These are phyloP conservation scores for Lasiosphaeria hispida DNA, from an alignment of 495 filamentous ascomycete species.

Conservation along the genomic window DNA sequence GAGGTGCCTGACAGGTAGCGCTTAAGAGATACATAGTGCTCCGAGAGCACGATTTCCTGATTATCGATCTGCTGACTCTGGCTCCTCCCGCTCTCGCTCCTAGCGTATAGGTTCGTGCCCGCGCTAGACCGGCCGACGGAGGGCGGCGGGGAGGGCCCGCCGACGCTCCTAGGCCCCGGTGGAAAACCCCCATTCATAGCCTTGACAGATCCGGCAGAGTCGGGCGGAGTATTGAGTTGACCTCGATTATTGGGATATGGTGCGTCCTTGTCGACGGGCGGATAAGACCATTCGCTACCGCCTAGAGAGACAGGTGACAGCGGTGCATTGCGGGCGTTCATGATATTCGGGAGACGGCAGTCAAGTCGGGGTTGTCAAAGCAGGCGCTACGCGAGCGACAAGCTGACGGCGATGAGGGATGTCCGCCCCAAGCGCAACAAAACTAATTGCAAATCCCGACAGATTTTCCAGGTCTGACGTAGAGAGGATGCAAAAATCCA, in stretches of 20 bases:
- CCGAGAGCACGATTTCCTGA: conserved; percentile 55
- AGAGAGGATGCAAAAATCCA: neutral
- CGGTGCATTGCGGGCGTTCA: conserved; percentile 57
- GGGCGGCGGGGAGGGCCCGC: conserved; percentile 78
- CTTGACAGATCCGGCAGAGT: conserved; percentile 61
- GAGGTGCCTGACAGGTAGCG: conserved; percentile 69
- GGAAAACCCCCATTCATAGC: conserved; percentile 57
- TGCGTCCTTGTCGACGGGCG: conserved; percentile 52
- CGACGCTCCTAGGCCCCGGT: conserved; percentile 45
- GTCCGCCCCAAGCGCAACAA: neutral
- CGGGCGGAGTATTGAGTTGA: conserved; percentile 67
- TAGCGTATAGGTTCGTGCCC: conserved; percentile 64
- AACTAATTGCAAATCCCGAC: neutral
- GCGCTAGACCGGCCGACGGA: conserved; percentile 77
- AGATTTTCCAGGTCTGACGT: neutral
- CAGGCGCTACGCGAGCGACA: conserved; percentile 16
- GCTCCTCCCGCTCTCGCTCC: conserved; percentile 59
- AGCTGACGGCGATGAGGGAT: neutral
- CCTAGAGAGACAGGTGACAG: conserved; percentile 80
- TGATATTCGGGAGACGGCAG: conserved; percentile 31
- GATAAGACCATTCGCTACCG: conserved; percentile 89
- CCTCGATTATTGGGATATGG: conserved; percentile 56
- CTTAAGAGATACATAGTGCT: conserved; percentile 80
- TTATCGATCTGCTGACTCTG: conserved; percentile 47
- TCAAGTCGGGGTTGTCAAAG: conserved; percentile 18